phyloP scores from a whole-genome alignment of 2,329 filamentous ascomycete genomes.

The Rasamsonia emersonii region DNA sequence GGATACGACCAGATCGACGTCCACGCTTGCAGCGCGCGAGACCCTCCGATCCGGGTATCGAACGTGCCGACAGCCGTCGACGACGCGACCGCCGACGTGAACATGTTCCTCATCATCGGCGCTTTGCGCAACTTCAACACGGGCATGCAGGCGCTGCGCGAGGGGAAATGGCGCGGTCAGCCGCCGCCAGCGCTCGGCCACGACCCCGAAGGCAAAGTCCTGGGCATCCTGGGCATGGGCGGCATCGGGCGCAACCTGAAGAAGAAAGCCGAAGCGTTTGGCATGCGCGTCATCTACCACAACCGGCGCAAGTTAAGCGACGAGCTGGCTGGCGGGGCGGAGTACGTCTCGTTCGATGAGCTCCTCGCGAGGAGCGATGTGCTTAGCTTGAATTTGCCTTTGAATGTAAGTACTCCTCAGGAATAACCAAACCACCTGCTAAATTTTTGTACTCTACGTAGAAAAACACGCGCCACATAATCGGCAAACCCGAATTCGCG shows the following conservation, averaged over 20 bases:
- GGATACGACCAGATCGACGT: conserved; percentile 81
- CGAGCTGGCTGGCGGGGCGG: conserved; percentile 36
- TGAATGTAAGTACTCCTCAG: conserved; percentile 56
- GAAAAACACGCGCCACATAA: conserved; percentile 64
- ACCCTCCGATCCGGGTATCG: conserved; percentile 56
- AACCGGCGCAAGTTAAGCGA: conserved; percentile 57
- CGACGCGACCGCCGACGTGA: conserved; percentile 73
- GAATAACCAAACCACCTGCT: conserved; percentile 1
- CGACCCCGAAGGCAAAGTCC: conserved; percentile 67
- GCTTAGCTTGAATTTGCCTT: conserved; percentile 67
- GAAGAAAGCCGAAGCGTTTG: conserved; percentile 64
- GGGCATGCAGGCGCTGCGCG: conserved; percentile 56
- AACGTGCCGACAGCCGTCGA: conserved; percentile 76
- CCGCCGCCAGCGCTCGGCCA: conserved; percentile 53
- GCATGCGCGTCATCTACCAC: conserved; percentile 66
- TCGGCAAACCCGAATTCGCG: conserved; percentile 60
- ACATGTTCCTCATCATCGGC: conserved; percentile 72
- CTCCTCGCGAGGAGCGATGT: conserved; percentile 64
- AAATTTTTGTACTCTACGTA: conserved; percentile 14
- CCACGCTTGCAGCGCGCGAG: conserved; percentile 57
- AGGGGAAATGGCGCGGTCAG: conserved; percentile 58
- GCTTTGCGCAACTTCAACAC: conserved; percentile 65
- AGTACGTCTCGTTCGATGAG: conserved; percentile 59
- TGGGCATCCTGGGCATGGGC: conserved; percentile 80
- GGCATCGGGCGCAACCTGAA: conserved; percentile 74